These are phyloP conservation scores for Tolypocladium pustulatum DNA, from an alignment of 2,329 filamentous ascomycete species.

Conservation along the genomic window DNA sequence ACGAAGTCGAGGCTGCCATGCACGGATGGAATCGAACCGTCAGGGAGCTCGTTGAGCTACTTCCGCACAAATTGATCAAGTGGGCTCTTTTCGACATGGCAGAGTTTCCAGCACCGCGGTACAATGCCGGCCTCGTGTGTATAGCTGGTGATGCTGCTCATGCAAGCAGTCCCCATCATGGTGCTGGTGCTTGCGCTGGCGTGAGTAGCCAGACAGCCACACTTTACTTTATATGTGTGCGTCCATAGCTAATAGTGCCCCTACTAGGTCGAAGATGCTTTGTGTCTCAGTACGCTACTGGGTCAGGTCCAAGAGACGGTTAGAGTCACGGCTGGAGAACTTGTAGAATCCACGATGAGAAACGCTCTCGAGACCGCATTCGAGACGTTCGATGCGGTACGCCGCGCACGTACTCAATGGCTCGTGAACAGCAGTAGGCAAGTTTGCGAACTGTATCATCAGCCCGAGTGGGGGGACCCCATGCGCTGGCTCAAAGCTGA, in stretches of 20 bases:
- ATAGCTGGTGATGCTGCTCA: slow-evolving; percentile 54
- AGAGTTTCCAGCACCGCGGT: slow-evolving; percentile 29
- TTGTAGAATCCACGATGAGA: background rate
- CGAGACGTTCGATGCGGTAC: slow-evolving; percentile 35
- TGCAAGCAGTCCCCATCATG: slow-evolving; percentile 49
- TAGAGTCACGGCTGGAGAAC: background rate
- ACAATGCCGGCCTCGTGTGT: slow-evolving; percentile 30
- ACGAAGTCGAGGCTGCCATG: background rate
- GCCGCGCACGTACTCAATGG: slow-evolving; percentile 37
- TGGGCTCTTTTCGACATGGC: slow-evolving; percentile 38
- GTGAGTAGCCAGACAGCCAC: too few species aligned
- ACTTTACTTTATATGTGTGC: too few species aligned
- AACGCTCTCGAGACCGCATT: background rate
- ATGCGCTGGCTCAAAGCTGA: background rate
- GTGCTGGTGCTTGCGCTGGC: slow-evolving; percentile 46
- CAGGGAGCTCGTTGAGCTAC: background rate
- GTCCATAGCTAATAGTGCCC: too few species aligned
- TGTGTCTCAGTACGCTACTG: background rate
- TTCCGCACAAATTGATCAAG: slow-evolving; percentile 7
- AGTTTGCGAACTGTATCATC: slow-evolving; percentile 1
- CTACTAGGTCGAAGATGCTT: slow-evolving; percentile 40
- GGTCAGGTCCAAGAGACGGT: background rate
- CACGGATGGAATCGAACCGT: background rate
- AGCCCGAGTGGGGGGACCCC: background rate
- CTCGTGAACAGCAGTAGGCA: slow-evolving; percentile 39